Percentiles rank a stretch among this genome's conserved stretches.
These are phyloP conservation scores for Lathyrus oleraceus DNA, from an alignment of 306 rosid species.

Conservation along the genomic window DNA sequence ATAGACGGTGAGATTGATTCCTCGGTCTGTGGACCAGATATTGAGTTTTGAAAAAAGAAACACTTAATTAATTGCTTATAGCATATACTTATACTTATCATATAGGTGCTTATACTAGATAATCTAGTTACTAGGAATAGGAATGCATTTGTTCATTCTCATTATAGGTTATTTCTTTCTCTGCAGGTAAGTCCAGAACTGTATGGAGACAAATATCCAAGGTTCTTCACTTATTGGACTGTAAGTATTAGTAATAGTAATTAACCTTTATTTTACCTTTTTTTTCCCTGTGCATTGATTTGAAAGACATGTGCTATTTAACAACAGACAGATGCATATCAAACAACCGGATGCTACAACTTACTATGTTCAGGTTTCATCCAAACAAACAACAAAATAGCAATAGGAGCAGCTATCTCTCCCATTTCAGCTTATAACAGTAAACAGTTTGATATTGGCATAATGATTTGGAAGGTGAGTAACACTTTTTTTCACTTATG, in stretches of 20 bases:
- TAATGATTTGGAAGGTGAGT: slow-evolving; percentile 94
- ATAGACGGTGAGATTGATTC: too few relatives aligned
- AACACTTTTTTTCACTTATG: not conserved
- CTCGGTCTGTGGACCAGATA: too few relatives aligned
- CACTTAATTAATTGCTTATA: not conserved
- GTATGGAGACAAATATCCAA: slow-evolving; percentile 90
- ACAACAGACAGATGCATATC: slow-evolving; percentile 91
- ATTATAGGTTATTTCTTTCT: not conserved
- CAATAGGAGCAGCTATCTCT: slow-evolving; percentile 94
- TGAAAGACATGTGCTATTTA: not conserved
- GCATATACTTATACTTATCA: not conserved
- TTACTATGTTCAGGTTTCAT: slow-evolving; percentile 94
- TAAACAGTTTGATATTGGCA: slow-evolving; percentile 90
- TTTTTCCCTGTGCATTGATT: not conserved
- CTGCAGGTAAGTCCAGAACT: slow-evolving; percentile 92
- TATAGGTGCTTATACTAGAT: not conserved
- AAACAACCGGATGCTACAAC: slow-evolving; percentile 97
- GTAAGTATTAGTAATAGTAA: slow-evolving; percentile 49
- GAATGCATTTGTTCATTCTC: not conserved
- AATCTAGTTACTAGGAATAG: slow-evolving; percentile 1
- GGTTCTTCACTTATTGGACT: slow-evolving; percentile 99
- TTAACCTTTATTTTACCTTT: not conserved
- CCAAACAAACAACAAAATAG: slow-evolving; percentile 91
- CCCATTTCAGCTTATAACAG: slow-evolving; percentile 78
- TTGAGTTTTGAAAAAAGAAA: not conserved